Conservation (phyloP, 805 yeast species). For the Saccharomycodes ludwigii region DNA sequence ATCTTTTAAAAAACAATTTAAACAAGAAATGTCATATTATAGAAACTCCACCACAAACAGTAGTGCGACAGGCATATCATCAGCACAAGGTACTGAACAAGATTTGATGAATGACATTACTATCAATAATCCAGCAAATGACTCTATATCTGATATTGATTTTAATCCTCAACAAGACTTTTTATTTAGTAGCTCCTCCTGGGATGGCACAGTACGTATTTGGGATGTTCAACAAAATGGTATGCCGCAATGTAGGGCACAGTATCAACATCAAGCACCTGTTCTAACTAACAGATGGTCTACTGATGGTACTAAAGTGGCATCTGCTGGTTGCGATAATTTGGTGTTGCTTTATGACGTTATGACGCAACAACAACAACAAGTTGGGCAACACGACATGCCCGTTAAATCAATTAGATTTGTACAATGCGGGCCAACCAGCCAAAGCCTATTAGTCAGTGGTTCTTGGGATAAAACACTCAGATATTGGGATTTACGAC, state of each 20-base stretch:
- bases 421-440: conserved; percentile 77
- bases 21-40: too few species aligned
- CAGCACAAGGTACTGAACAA: too few species aligned
- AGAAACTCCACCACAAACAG: too few species aligned
- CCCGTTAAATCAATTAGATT: conserved; percentile 64
- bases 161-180: conserved; percentile 82
- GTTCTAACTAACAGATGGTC: conserved; percentile 77
- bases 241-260: conserved; percentile 73
- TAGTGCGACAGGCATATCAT: too few species aligned
- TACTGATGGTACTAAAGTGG: conserved; percentile 73
- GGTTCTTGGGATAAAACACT: conserved; percentile 97
- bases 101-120: conserved; percentile 44
- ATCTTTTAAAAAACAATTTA: too few species aligned
- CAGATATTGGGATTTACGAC: conserved; percentile 89
- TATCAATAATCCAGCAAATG: conserved; percentile 79
- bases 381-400: conserved; percentile 77
- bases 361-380: conserved; percentile 68
- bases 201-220: conserved; percentile 92
- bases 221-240: conserved; percentile 76
- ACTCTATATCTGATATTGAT: conserved; percentile 69
- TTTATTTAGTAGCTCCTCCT: conserved; percentile 63
- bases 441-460: conserved; percentile 66
- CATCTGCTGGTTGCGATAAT: conserved; percentile 86
- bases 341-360: conserved; percentile 76
- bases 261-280: conserved; percentile 84